Base-by-base conservation (phyloP, 352 stramenopile genomes). In the Pythium angustatum region DNA sequence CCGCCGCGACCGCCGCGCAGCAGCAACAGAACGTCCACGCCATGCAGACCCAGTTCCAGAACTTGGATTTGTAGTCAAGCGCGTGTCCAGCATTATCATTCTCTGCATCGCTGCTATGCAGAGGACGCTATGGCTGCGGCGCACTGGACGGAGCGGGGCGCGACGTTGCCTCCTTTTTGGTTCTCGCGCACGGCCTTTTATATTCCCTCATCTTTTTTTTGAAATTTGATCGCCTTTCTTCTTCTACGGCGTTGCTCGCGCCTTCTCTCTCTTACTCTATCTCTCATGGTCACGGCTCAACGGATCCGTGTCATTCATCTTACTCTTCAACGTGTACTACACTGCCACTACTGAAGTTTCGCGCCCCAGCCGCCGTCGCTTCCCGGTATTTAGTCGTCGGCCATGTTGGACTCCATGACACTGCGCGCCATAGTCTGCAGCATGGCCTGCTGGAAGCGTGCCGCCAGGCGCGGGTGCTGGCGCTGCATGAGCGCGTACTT, bases 391-490 rank as follows among this genome's bases (percentile, higher is more conserved):
- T 81, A 94, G 64, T 93, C 81, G 60, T 94, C 87, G 4, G 83
- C 75, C 66, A 95, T 74, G 69, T 92, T 92, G 38, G 81, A 91
- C 62, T 95, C 87, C 52, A 95, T 85, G 36, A 95, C 85, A 36
- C 81, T 88, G 12, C 88, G 82, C 26, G 87, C 87, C 81, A 95
- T 91, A 49, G 81, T 87, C 62, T 91, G 83, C 38, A 95, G 73
- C 81, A 95, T 93, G 33, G 87, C 85, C 30, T 88, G 83, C 64
- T 95, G 83, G 67, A 95, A 95, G 11, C 87, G 83, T 4, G 81
- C 75, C 22, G 87, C 87, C 15, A 95, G 71, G 0, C 69, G 64
- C 14, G 87, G 87, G 33, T 93, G 80, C 4, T 81, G 60, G 6
- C 76, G 65, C 57, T 94, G 82, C 84, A 95, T 91, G 27, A 73